Percentiles rank a stretch among this genome's conserved stretches.
phyloP scores from a whole-genome alignment of 78 protist species.

The Anaeramoeba flamelloides region DNA sequence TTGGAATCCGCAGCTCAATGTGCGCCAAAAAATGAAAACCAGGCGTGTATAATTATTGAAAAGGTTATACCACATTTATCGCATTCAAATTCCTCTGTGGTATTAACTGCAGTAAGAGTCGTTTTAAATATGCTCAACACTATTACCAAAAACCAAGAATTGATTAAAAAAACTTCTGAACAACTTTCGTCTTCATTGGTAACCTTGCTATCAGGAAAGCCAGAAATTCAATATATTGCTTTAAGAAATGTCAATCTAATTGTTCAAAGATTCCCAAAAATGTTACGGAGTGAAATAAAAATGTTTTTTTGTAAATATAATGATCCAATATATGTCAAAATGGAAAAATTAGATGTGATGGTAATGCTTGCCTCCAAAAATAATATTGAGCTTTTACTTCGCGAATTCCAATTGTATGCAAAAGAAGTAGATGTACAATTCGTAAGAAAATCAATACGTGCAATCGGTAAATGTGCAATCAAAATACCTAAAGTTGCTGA shows the following conservation, averaged over 20 bases:
- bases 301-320: slow-evolving; percentile 94
- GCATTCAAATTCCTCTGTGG: slow-evolving; percentile 93
- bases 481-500: slow-evolving; percentile 45
- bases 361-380: slow-evolving; percentile 67
- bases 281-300: slow-evolving; percentile 56
- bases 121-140: slow-evolving; percentile 47
- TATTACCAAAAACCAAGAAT: slow-evolving; percentile 17
- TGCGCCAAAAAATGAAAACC: slow-evolving; percentile 16
- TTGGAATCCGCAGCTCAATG: slow-evolving; percentile 78
- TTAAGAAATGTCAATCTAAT: slow-evolving; percentile 85
- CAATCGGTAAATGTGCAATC: slow-evolving; percentile 91
- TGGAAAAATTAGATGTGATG: slow-evolving; percentile 96
- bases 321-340: slow-evolving; percentile 96
- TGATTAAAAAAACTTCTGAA: neutral
- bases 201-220: slow-evolving; percentile 17
- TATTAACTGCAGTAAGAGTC: slow-evolving; percentile 73
- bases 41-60: slow-evolving; percentile 73
- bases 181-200: neutral
- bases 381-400: slow-evolving; percentile 40
- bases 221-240: slow-evolving; percentile 93
- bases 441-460: slow-evolving; percentile 83
- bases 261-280: slow-evolving; percentile 66
- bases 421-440: slow-evolving; percentile 90
- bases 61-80: slow-evolving; percentile 88
- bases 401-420: slow-evolving; percentile 42